These are phyloP conservation scores for Cercospora beticola DNA, from an alignment of 2,329 filamentous ascomycete genomes.

Conservation along the genomic window DNA sequence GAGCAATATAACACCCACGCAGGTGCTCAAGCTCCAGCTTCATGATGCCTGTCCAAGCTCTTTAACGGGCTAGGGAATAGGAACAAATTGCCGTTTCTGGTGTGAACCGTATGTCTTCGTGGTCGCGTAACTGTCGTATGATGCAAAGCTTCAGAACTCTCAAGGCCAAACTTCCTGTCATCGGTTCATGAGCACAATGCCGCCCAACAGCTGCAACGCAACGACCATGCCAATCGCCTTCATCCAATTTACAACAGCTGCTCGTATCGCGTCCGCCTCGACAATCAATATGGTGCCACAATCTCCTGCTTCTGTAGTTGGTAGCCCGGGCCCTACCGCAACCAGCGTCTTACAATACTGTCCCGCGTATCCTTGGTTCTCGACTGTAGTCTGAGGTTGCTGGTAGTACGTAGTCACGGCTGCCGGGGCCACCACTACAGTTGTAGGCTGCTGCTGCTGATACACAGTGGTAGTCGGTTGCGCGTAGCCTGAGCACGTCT, in stretches of 20 bases:
- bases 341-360: slow-evolving; percentile 39
- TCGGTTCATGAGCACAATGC: slow-evolving; percentile 22
- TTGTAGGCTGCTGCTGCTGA: slow-evolving; percentile 22
- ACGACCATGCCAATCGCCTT: slow-evolving; percentile 23
- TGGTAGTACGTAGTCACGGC: slow-evolving; percentile 18
- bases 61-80: not conserved
- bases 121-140: slow-evolving; percentile 13
- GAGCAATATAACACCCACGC: not conserved
- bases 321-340: slow-evolving; percentile 36
- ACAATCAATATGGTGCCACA: slow-evolving; percentile 41
- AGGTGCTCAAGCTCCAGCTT: slow-evolving; percentile 3
- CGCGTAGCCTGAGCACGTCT: slow-evolving; percentile 34
- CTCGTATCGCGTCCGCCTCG: slow-evolving; percentile 23
- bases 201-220: slow-evolving; percentile 27
- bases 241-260: slow-evolving; percentile 20
- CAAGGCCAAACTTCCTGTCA: not conserved
- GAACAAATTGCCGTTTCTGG: not conserved
- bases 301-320: slow-evolving; percentile 34
- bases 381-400: slow-evolving; percentile 18
- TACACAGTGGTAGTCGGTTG: slow-evolving; percentile 27
- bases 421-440: slow-evolving; percentile 26
- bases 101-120: slow-evolving; percentile 9
- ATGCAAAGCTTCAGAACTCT: not conserved
- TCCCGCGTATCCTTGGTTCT: slow-evolving; percentile 20
- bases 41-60: slow-evolving; percentile 2